Evolutionary conservation across 208 protist species (phyloP).

Genomic region (Angomonas deanei): DNA sequence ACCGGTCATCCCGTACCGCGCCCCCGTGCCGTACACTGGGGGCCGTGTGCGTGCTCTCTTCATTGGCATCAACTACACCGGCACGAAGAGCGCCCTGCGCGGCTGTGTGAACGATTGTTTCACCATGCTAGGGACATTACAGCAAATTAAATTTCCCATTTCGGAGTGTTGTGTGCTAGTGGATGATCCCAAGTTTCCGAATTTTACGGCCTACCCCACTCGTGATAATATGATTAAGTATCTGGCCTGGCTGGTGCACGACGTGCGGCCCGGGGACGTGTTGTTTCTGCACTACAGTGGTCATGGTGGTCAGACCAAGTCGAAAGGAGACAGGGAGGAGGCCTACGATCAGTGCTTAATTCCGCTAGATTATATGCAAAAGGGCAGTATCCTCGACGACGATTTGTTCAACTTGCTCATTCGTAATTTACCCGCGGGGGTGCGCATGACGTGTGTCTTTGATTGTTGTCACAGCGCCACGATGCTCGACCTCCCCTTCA

Average conservation of each 20-base stretch:
- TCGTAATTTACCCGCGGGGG: slow-evolving; percentile 54
- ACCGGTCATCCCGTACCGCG: slow-evolving; percentile 64
- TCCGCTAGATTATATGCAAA: slow-evolving; percentile 67
- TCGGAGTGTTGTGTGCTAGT: slow-evolving; percentile 81
- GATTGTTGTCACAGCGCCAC: slow-evolving; percentile 93
- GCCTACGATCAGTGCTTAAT: slow-evolving; percentile 80
- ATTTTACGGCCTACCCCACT: slow-evolving; percentile 68
- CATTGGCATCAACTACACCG: slow-evolving; percentile 91
- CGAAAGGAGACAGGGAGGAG: slow-evolving; percentile 47
- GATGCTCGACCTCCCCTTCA: slow-evolving; percentile 87
- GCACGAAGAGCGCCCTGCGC: slow-evolving; percentile 38
- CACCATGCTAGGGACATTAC: slow-evolving; percentile 71
- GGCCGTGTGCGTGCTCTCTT: slow-evolving; percentile 86
- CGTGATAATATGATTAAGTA: slow-evolving; percentile 80
- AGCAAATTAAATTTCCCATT: slow-evolving; percentile 78
- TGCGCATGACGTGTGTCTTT: slow-evolving; percentile 89
- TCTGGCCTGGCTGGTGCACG: slow-evolving; percentile 78
- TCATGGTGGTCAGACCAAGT: slow-evolving; percentile 72
- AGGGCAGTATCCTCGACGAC: slow-evolving; percentile 85
- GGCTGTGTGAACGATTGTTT: slow-evolving; percentile 87
- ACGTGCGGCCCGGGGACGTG: slow-evolving; percentile 77
- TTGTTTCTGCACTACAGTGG: slow-evolving; percentile 90
- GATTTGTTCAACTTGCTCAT: slow-evolving; percentile 83
- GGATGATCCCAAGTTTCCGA: slow-evolving; percentile 70
- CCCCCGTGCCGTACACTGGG: slow-evolving; percentile 39